Evolutionary conservation across 805 yeast genomes (phyloP).

Genomic region (Suhomyces sp.): DNA sequence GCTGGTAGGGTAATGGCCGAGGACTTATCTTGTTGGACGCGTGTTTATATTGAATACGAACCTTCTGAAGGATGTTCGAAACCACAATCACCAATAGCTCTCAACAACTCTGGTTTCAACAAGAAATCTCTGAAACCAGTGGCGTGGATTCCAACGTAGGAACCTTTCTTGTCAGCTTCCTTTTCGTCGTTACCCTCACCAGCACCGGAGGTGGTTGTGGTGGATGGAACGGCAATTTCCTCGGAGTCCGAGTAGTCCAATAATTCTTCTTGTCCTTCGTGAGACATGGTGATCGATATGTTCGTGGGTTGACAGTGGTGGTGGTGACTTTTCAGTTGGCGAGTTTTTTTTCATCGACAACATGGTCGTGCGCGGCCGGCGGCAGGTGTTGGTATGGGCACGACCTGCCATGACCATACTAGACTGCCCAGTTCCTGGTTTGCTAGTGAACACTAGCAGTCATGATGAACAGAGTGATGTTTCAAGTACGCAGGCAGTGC

Average conservation of each 20-base stretch:
- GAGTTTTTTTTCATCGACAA: conserved; percentile 2
- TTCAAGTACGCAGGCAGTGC: not conserved
- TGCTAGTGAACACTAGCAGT: not conserved
- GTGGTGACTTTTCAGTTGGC: conserved; percentile 2
- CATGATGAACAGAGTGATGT: not conserved
- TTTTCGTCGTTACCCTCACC: conserved; percentile 50
- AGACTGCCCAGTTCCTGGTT: not conserved
- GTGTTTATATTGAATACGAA: conserved; percentile 44
- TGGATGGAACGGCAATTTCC: conserved; percentile 73
- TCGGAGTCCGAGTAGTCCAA: conserved; percentile 98
- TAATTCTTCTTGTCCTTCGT: conserved; percentile 98
- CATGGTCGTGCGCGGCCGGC: not conserved
- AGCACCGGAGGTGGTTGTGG: conserved; percentile 42
- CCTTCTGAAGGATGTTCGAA: conserved; percentile 99
- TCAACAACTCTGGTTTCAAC: conserved; percentile 91
- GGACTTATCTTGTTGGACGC: conserved; percentile 1
- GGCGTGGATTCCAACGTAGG: conserved; percentile 96
- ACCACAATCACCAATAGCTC: conserved; percentile 99
- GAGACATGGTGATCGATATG: conserved; percentile 54
- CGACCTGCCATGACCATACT: not conserved
- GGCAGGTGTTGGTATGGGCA: not conserved
- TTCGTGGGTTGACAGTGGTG: not conserved
- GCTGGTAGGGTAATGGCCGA: not conserved
- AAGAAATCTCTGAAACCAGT: conserved; percentile 98
- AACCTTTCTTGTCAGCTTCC: conserved; percentile 85